Evolutionary conservation across 164 flowering plant genomes (phyloP), one percentile per base, ranked within the genome.

Genomic region (Macadamia tetraphylla): DNA sequence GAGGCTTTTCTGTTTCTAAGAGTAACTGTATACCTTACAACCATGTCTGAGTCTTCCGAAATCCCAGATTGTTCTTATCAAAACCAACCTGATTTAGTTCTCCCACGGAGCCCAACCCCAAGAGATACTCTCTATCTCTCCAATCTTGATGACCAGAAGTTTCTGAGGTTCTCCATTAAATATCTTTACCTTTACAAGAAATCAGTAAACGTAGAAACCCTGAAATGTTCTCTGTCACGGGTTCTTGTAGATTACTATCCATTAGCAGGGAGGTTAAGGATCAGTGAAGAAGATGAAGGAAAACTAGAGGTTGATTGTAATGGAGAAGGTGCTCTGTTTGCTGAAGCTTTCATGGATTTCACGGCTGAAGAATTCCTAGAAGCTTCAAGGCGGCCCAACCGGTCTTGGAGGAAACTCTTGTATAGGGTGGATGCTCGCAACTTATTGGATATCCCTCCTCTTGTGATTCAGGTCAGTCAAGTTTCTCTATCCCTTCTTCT

Each of bases 391-490:
- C 74, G 70, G 67, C 97, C 97, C 52, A 86, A 86, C 79, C 75
- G 79, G 79, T 87, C 96, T 8, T 91, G 88, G 89, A 91, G 91
- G 73, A 91, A 89, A 74, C 88, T 94, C n/a, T 57, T 94, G 70
- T 86, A 76, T 67, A 83, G 77, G 62, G 83, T 81, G 18, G 91
- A 91, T 40, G 86, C 83, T 66, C 77, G 48, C 30, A 81, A 82
- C 65, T 91, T 89, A 83, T 63, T 89, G 77, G 91, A 82, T 58
- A 68, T 84, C 64, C 97, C 98, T 80, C 98, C 96, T 56, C 90
- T 93, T 43, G 76, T 91, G 0, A 65, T 91, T 79, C 98, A 93
- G 89, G 98, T 92, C n/a, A n/a, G n/a, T n/a, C n/a, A n/a, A n/a
- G n/a, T n/a, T n/a, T n/a, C n/a, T n/a, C n/a, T 29, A 6, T 51